Evolutionary conservation across 257 asterid species (phyloP).

Genomic region (Nicotiana obtusifolia): DNA sequence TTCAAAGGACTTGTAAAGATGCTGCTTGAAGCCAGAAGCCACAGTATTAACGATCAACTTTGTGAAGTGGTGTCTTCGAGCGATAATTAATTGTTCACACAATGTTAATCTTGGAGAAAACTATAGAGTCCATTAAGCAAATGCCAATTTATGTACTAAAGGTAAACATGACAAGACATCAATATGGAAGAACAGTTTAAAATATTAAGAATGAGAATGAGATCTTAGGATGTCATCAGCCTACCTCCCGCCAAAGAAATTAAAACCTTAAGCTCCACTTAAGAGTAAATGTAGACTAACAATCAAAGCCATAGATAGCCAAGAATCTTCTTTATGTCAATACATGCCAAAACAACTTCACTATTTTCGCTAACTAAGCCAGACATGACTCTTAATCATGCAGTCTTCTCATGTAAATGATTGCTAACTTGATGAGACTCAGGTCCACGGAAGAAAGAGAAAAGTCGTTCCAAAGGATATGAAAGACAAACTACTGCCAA

Average conservation of each 20-base stretch:
- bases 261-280: not conserved
- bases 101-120: not conserved
- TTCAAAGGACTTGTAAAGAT: conserved; percentile 75
- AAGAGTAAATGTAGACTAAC: not conserved
- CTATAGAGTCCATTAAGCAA: not conserved
- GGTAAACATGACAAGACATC: not conserved
- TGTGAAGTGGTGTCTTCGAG: not conserved
- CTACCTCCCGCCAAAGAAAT: not conserved
- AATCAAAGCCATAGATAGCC: not conserved
- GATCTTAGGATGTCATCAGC: not conserved
- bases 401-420: conserved; percentile 1
- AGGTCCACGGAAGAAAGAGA: not conserved
- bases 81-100: not conserved
- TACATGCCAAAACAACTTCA: not conserved
- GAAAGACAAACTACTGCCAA: not conserved
- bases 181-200: not conserved
- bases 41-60: conserved; percentile 1
- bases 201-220: not conserved
- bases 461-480: not conserved
- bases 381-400: not conserved
- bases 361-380: not conserved
- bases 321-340: not conserved
- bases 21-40: conserved; percentile 46
- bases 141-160: not conserved
- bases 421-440: not conserved